Evolutionary conservation across 2,329 filamentous ascomycete species (phyloP).

Genomic region (Colletotrichum tofieldiae): DNA sequence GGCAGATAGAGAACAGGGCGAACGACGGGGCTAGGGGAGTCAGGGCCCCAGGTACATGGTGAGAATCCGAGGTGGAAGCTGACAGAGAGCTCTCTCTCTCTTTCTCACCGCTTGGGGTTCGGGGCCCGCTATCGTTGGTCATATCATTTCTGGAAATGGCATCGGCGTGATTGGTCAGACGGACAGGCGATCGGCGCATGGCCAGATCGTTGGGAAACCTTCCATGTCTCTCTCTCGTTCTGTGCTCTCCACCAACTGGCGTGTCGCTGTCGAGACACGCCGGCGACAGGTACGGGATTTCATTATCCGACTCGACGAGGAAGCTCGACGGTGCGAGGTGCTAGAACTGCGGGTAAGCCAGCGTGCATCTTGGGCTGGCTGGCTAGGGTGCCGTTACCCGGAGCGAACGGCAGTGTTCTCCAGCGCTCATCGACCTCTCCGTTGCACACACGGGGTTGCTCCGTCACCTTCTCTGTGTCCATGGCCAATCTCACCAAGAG

Average conservation of each 20-base stretch:
- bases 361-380: neutral
- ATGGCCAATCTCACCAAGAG: neutral
- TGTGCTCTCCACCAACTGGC: neutral
- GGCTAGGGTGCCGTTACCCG: neutral
- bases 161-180: conserved; percentile 28
- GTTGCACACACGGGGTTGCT: neutral
- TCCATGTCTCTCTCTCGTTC: conserved; percentile 1
- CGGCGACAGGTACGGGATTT: neutral
- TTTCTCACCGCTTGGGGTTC: conserved; percentile 39
- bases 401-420: neutral
- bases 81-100: neutral
- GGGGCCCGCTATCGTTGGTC: conserved; percentile 18
- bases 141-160: conserved; percentile 33
- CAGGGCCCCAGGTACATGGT: neutral
- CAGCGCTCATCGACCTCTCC: neutral
- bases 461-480: neutral
- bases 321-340: neutral
- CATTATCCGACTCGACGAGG: conserved; percentile 8
- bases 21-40: neutral
- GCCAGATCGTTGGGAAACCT: conserved; percentile 42
- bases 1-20: neutral
- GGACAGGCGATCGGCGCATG: conserved; percentile 29
- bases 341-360: neutral
- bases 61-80: neutral
- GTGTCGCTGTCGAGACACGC: neutral